These are phyloP conservation scores for Shiraia bambusicola DNA, from an alignment of 2,329 filamentous ascomycete species.

Conservation along the genomic window DNA sequence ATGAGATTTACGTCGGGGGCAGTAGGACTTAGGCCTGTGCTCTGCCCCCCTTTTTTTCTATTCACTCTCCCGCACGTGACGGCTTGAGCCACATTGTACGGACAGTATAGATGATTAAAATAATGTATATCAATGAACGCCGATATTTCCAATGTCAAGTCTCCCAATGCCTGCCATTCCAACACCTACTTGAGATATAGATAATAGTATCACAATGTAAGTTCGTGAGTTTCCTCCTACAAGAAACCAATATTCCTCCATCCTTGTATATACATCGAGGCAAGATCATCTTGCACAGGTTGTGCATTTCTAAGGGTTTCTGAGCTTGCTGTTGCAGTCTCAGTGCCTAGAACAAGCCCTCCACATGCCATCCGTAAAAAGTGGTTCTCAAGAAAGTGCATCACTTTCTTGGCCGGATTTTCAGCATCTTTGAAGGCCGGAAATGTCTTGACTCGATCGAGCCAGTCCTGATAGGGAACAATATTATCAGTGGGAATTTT, in stretches of 20 bases:
- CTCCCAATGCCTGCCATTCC: no score
- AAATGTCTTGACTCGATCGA: slow-evolving; percentile 37
- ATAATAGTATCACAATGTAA: no score
- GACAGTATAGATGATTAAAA: no score
- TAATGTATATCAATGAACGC: no score
- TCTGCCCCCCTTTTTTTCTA: no score
- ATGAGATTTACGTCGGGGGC: no score
- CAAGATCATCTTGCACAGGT: slow-evolving; percentile 8
- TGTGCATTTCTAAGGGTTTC: slow-evolving; percentile 28
- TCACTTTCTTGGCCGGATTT: slow-evolving; percentile 36
- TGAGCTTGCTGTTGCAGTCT: slow-evolving; percentile 42
- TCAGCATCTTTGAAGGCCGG: slow-evolving; percentile 11
- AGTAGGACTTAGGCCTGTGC: no score
- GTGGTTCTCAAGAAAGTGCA: slow-evolving; percentile 40
- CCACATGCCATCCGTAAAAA: slow-evolving; percentile 51
- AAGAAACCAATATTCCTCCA: slow-evolving; percentile 13
- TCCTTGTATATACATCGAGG: slow-evolving; percentile 8
- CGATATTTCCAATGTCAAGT: no score
- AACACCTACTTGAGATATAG: no score
- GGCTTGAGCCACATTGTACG: no score
- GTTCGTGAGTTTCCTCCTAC: no score
- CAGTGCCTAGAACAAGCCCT: slow-evolving; percentile 46
- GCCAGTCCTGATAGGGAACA: slow-evolving; percentile 47
- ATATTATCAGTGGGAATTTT: slow-evolving; percentile 28
- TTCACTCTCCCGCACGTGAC: no score